Base-by-base conservation (phyloP, 1,139 yeast species). In the Yarrowia galli region DNA sequence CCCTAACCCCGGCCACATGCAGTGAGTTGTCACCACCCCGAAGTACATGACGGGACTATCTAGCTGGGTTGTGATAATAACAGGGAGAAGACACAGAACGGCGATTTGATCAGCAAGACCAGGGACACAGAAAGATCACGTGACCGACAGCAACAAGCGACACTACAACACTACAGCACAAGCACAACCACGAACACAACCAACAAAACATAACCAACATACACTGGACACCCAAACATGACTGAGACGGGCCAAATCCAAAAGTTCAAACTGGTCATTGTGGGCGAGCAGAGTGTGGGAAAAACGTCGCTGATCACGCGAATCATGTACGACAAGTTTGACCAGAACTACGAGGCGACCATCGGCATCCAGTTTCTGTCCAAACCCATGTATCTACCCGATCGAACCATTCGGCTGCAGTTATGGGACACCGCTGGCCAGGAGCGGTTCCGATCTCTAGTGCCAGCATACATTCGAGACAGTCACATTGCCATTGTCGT, bases 341-440 rank as follows among this genome's bases (percentile, higher is more conserved):
- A 95, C 78, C 96, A 96, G 65, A 97, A 95, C 76, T 77, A 79
- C 73, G 80, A 85, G 80, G 98, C 99, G 43, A 95, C 99, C 1
- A 92, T 95, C 68, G 99, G 99, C 28, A 95, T 95, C 71, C 99
- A 95, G 78, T 95, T 95, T 77, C 84, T 95, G 73, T 18, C 32
- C 58, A 54, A 75, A 77, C 89, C 91, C 46, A 89, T 88, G 91
- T 89, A 89, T 74, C 79, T 89, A 49, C 91, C 89, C 70, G 92
- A 89, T 75, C 87, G 89, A 69, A 89, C 92, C 2, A 87, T 87
- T 40, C 81, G 90, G 71, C 78, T 87, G 69, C 90, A 87, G 75
- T 91, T 95, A 68, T 95, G 99, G 99, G 99, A 95, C 77, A 95
- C 99, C 54, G 99, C 99, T 2, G 99, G 99, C 38, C 99, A 95